Evolutionary conservation across 768 basidiomycete species (phyloP), one percentile per base, ranked within the genome.

Genomic region (Russula vinacea): DNA sequence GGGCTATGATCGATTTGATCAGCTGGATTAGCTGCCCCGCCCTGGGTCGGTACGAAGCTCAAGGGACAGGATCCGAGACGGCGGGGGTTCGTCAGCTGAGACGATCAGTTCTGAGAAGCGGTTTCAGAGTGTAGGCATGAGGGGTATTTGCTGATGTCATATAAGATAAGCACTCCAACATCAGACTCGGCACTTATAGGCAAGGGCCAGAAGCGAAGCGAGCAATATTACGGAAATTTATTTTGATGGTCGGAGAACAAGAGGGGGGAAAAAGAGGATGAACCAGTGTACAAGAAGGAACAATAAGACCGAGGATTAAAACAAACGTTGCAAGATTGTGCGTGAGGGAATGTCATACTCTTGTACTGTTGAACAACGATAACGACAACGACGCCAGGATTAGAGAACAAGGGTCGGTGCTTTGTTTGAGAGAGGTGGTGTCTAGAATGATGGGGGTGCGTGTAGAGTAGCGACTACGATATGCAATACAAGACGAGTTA

Each of bases 401-500:
- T 19, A 40, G 42, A 22, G 58, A 40, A 59, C 52, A 55, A 60
- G n/a, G 52, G 16, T 19, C 22, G 33, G 40, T 26, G 17, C 9
- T 24, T 35, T 47, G 29, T 55, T 11, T 17, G 47, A 35, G 35
- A 39, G 14, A 52, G 42, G 35, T 22, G 47, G 1, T 8, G 16
- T 56, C 54, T 65, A 60, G 58, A 42, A 65, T 60, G 47, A 40
- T 51, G 22, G n/a, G n/a, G n/a, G 29, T 60, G 47, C 35, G 63
- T 49, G 54, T 51, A 61, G 64, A 56, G 58, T 60, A 56, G 57
- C 37, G 44, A 55, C 29, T 44, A 33, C 45, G 32, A 37, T 59
- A 60, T 61, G 59, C 39, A 39, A 65, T 65, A 65, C 64, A 65
- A 65, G 60, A 50, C 52, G 40, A 51, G 58, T 40, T 39, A 51